Conservation (phyloP, 495 filamentous ascomycete species). For the Cercophora scortea region DNA sequence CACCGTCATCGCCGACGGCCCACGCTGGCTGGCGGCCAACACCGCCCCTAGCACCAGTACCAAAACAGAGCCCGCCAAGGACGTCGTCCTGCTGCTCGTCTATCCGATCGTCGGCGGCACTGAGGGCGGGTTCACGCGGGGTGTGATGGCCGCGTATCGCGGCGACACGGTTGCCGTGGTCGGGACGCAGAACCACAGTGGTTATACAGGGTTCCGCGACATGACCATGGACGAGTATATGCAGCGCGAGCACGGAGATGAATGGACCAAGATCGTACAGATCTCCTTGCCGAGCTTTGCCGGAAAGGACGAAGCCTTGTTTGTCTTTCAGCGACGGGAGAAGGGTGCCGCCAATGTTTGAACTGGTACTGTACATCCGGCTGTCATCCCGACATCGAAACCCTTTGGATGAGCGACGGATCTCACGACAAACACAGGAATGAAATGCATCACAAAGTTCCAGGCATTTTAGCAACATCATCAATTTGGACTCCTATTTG, state of each 20-base stretch:
- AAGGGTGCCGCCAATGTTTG: not conserved
- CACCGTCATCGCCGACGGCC: slow-evolving; percentile 41
- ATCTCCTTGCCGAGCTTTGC: slow-evolving; percentile 46
- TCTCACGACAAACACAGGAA: too few relatives aligned
- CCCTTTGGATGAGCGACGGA: too few relatives aligned
- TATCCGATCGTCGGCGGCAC: slow-evolving; percentile 45
- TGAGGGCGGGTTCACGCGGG: slow-evolving; percentile 42
- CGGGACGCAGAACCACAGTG: slow-evolving; percentile 56
- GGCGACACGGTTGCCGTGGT: slow-evolving; percentile 52
- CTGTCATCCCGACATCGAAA: too few relatives aligned
- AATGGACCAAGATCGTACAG: slow-evolving; percentile 35
- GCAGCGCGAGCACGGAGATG: slow-evolving; percentile 28
- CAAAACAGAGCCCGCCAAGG: not conserved
- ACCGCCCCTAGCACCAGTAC: not conserved
- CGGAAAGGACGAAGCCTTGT: slow-evolving; percentile 49
- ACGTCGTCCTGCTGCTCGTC: slow-evolving; percentile 47
- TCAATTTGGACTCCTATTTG: too few relatives aligned
- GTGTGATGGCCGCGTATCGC: slow-evolving; percentile 43
- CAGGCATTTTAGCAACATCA: too few relatives aligned
- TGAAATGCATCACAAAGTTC: too few relatives aligned
- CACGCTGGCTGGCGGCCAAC: slow-evolving; percentile 26
- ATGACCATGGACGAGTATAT: slow-evolving; percentile 50
- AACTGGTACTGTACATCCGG: too few relatives aligned
- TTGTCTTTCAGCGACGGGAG: slow-evolving; percentile 35
- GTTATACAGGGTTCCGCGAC: slow-evolving; percentile 54